phyloP scores from a whole-genome alignment of 2,329 filamentous ascomycete genomes.

The Alternaria sp. region DNA sequence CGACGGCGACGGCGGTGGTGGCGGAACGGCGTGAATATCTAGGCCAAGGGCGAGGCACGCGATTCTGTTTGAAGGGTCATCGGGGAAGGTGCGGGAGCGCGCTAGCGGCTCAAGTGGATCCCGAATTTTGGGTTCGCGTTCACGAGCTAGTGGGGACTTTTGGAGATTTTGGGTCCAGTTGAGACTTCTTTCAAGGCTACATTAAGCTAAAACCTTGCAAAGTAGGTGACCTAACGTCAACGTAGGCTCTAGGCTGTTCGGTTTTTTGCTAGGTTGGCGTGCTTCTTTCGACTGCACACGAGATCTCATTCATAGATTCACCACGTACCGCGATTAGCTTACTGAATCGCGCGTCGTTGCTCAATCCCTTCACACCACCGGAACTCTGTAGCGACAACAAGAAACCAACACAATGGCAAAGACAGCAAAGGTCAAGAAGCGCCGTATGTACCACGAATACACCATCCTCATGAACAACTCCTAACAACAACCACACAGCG shows the following conservation, averaged over 20 bases:
- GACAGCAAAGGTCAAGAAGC: slow-evolving; percentile 56
- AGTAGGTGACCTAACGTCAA: no score
- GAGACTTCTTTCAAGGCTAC: not conserved
- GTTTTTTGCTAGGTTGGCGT: no score
- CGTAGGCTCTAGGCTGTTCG: no score
- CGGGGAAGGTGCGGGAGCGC: slow-evolving; percentile 22
- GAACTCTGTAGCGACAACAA: not conserved
- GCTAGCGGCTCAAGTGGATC: slow-evolving; percentile 13
- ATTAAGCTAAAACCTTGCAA: no score
- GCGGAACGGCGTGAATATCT: slow-evolving; percentile 19
- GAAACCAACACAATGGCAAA: slow-evolving; percentile 49
- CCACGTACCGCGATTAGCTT: not conserved
- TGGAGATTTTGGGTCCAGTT: slow-evolving; percentile 3
- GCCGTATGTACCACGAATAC: slow-evolving; percentile 34
- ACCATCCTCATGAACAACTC: not conserved
- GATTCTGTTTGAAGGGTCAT: slow-evolving; percentile 14
- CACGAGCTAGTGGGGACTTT: slow-evolving; percentile 19
- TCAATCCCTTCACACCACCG: not conserved
- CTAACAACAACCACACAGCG: slow-evolving; percentile 51
- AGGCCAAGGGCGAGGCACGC: slow-evolving; percentile 14
- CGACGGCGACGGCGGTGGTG: slow-evolving; percentile 18
- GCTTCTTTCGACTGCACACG: not conserved
- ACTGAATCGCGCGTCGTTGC: not conserved
- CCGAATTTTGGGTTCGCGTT: slow-evolving; percentile 17
- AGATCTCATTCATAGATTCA: no score